Conservation (phyloP, 768 basidiomycete species). For the Agrocybe chaxingu region DNA sequence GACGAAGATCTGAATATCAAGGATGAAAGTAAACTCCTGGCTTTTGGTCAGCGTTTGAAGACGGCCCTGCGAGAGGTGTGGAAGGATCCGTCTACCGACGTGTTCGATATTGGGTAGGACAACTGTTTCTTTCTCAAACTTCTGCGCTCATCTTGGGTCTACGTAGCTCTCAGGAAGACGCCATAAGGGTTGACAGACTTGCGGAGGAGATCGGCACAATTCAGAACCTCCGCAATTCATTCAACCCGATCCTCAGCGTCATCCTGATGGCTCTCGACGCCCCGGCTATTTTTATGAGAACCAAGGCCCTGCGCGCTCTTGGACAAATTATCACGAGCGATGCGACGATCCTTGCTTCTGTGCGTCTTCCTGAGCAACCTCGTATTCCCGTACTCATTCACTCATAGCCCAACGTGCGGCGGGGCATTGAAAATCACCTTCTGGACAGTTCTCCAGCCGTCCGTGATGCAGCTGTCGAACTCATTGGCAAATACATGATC, state of each 20-base stretch:
- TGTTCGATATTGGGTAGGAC: constrained; percentile 80
- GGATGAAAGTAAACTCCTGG: constrained; percentile 35
- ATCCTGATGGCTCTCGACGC: constrained; percentile 81
- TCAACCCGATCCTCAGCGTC: constrained; percentile 78
- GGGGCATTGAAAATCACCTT: constrained; percentile 86
- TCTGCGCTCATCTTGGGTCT: constrained; percentile 1
- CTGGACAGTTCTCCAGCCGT: constrained; percentile 92
- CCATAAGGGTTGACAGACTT: constrained; percentile 60
- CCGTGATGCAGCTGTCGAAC: constrained; percentile 93
- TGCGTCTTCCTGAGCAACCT: constrained; percentile 31
- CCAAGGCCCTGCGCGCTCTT: constrained; percentile 88
- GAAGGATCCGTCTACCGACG: constrained; percentile 63
- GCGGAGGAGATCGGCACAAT: constrained; percentile 75
- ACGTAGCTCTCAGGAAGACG: constrained; percentile 69
- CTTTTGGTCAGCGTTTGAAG: constrained; percentile 59
- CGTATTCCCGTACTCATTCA: neutral
- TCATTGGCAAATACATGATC: constrained; percentile 97
- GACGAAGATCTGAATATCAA: constrained; percentile 44
- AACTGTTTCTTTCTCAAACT: neutral
- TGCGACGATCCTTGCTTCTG: constrained; percentile 73
- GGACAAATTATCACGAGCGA: constrained; percentile 90
- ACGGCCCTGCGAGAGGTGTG: constrained; percentile 68
- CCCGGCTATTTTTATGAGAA: constrained; percentile 86
- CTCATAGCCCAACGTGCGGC: constrained; percentile 68
- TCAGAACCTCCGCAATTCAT: constrained; percentile 74